These are phyloP conservation scores for Dipteronia dyeriana DNA, from an alignment of 345 rosid genomes.

Conservation along the genomic window DNA sequence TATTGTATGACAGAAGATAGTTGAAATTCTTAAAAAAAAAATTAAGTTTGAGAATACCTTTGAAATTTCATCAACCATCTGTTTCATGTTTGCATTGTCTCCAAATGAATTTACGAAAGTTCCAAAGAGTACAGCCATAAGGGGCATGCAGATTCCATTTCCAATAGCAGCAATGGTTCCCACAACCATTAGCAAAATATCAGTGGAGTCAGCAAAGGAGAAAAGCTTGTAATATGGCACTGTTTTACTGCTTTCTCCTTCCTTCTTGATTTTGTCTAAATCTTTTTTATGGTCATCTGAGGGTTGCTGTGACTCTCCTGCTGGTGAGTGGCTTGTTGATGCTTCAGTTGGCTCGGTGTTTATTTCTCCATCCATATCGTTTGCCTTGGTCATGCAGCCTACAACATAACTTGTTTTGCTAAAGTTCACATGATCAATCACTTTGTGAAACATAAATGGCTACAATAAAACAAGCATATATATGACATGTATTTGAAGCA, in stretches of 20 bases:
- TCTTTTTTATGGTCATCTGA: background rate
- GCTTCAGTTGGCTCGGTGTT: constrained; percentile 2
- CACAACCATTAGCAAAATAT: constrained; percentile 30
- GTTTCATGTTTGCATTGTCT: constrained; percentile 15
- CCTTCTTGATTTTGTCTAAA: constrained; percentile 17
- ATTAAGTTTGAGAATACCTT: constrained; percentile 25
- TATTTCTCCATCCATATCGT: constrained; percentile 2
- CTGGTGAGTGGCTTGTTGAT: constrained; percentile 9
- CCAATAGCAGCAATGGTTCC: constrained; percentile 39
- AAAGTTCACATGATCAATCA: background rate
- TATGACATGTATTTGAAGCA: background rate
- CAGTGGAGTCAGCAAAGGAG: constrained; percentile 39
- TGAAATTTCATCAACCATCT: constrained; percentile 30
- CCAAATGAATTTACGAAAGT: constrained; percentile 43
- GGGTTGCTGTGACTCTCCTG: constrained; percentile 1
- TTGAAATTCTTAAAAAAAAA: background rate
- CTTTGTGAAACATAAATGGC: background rate
- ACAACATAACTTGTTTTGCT: background rate
- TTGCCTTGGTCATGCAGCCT: constrained; percentile 17
- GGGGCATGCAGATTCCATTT: constrained; percentile 37
- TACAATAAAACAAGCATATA: background rate
- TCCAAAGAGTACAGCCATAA: constrained; percentile 40
- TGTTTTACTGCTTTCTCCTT: constrained; percentile 19
- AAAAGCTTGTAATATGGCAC: constrained; percentile 43
- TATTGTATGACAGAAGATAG: background rate